These are phyloP conservation scores for Claviceps cyperi DNA, from an alignment of 2,329 filamentous ascomycete species.

Conservation along the genomic window DNA sequence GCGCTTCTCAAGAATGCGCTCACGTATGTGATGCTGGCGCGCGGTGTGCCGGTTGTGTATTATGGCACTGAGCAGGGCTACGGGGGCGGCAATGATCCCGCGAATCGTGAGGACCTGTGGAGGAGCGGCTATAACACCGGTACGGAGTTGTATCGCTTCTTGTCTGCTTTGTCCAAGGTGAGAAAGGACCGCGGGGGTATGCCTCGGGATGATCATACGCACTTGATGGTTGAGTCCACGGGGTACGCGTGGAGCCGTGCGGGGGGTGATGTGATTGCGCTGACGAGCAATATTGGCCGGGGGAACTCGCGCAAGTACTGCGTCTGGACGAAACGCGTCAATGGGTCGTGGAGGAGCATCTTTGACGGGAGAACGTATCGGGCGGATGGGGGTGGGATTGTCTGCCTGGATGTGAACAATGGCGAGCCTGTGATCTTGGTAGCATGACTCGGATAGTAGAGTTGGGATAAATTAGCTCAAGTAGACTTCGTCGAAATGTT, in stretches of 20 bases:
- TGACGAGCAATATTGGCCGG: conserved; percentile 29
- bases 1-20: conserved; percentile 46
- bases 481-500: no score
- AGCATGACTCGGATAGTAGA: neutral
- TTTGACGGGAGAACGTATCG: conserved; percentile 22
- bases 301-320: conserved; percentile 25
- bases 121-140: conserved; percentile 31
- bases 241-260: conserved; percentile 32
- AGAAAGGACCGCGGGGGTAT: conserved; percentile 31
- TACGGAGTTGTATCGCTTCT: conserved; percentile 33
- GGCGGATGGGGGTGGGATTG: conserved; percentile 23
- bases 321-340: conserved; percentile 24
- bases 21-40: conserved; percentile 43
- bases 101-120: conserved; percentile 46
- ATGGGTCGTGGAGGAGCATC: conserved; percentile 25
- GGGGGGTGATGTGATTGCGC: conserved; percentile 27
- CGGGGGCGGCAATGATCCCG: conserved; percentile 29
- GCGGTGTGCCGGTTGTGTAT: conserved; percentile 51
- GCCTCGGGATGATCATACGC: conserved; percentile 26
- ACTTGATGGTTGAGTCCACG: conserved; percentile 25
- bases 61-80: conserved; percentile 52
- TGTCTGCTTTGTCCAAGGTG: conserved; percentile 25
- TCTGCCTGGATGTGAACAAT: conserved; percentile 26
- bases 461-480: no score
- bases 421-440: conserved; percentile 26